Conservation (phyloP, 495 filamentous ascomycete genomes). For the Xylaria scruposa region DNA sequence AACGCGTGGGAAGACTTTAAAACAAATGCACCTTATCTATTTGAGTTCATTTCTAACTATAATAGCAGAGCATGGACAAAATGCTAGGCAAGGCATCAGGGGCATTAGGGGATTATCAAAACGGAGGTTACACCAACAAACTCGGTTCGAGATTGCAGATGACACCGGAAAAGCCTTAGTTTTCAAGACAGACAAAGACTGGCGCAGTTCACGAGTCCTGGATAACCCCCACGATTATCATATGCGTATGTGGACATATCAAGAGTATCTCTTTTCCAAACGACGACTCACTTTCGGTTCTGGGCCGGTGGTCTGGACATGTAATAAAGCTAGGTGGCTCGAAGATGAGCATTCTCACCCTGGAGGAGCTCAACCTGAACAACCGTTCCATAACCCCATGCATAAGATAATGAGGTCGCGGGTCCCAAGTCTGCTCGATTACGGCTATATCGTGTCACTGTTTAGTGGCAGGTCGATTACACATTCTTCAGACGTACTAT, state of each 20-base stretch:
- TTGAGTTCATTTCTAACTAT: background rate
- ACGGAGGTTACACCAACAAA: background rate
- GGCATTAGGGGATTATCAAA: slow-evolving; percentile 9
- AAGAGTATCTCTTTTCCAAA: slow-evolving; percentile 11
- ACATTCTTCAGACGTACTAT: background rate
- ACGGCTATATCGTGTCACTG: background rate
- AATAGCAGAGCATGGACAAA: background rate
- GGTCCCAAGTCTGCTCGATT: slow-evolving; percentile 9
- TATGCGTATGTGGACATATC: slow-evolving; percentile 12
- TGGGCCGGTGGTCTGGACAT: background rate
- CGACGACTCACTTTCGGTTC: background rate
- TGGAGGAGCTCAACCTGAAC: background rate
- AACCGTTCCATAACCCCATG: background rate
- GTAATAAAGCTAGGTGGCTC: background rate
- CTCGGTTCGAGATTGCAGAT: background rate
- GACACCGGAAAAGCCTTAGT: background rate
- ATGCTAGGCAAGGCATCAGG: background rate
- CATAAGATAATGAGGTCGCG: background rate
- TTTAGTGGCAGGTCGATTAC: slow-evolving; percentile 6
- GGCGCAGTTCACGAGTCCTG: background rate
- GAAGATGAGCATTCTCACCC: slow-evolving; percentile 8
- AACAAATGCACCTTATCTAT: background rate
- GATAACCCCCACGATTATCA: background rate
- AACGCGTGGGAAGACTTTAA: background rate
- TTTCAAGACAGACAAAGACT: background rate